Conservation (phyloP, 1,284 basidiomycete species). For the Pulveroboletus sp. region DNA sequence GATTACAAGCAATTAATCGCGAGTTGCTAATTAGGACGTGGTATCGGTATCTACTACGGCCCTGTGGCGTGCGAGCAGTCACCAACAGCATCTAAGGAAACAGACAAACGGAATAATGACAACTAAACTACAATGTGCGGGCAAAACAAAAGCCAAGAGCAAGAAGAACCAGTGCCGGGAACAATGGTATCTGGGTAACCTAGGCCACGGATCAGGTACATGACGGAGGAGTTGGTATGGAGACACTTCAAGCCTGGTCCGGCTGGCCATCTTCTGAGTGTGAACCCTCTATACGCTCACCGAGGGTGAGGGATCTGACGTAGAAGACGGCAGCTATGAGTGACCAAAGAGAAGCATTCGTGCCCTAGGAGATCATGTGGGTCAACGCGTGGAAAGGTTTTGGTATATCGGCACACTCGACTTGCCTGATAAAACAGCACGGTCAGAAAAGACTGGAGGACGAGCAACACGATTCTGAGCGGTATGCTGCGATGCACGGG, state of each 20-base stretch:
- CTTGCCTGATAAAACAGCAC: slow-evolving; percentile 79
- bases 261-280: slow-evolving; percentile 62
- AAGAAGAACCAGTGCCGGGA: neutral
- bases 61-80: slow-evolving; percentile 21
- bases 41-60: neutral
- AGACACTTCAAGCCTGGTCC: slow-evolving; percentile 51
- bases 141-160: neutral
- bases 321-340: slow-evolving; percentile 69
- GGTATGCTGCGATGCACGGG: slow-evolving; percentile 66
- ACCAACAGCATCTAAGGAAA: neutral
- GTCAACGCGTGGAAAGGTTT: slow-evolving; percentile 2
- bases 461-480: slow-evolving; percentile 61
- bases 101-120: neutral
- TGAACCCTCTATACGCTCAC: slow-evolving; percentile 66
- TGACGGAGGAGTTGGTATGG: neutral
- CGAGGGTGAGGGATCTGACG: slow-evolving; percentile 57
- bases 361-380: slow-evolving; percentile 52
- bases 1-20: neutral
- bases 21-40: no score
- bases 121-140: slow-evolving; percentile 9
- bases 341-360: slow-evolving; percentile 73
- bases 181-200: neutral
- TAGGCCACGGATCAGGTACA: neutral
- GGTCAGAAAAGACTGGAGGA: slow-evolving; percentile 64
- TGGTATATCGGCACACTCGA: slow-evolving; percentile 25